These are phyloP conservation scores for Apiospora marii DNA, from an alignment of 2,329 filamentous ascomycete species.

Conservation along the genomic window DNA sequence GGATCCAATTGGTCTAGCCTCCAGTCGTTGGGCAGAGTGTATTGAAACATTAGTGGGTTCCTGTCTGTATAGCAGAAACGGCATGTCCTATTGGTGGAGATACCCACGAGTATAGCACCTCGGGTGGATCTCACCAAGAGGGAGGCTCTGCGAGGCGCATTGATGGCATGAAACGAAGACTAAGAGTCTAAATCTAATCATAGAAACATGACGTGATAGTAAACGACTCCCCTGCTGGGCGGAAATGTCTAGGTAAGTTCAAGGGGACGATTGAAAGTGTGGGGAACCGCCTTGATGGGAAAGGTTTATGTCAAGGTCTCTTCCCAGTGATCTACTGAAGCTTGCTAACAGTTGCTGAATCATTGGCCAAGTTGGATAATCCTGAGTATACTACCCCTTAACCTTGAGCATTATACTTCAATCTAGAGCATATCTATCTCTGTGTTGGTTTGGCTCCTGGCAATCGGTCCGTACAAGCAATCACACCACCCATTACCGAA, in stretches of 20 bases:
- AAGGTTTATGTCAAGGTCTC: not conserved
- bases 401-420: not conserved
- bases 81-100: not conserved
- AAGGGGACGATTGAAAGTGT: not conserved
- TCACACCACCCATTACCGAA: not conserved
- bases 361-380: not conserved
- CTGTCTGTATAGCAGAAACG: not conserved
- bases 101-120: not conserved
- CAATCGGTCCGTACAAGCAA: not conserved
- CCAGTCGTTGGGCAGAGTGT: not conserved
- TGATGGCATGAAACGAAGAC: not conserved
- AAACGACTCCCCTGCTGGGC: not conserved
- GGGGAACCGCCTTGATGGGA: not conserved
- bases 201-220: not conserved
- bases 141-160: constrained; percentile 1
- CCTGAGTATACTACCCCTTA: too few species aligned
- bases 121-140: not conserved
- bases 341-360: too few species aligned
- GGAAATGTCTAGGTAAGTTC: not conserved
- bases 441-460: not conserved
- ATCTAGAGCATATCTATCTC: not conserved
- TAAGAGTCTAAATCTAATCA: constrained; percentile 15
- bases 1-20: not conserved
- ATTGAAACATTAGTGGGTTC: not conserved
- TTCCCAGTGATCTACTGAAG: not conserved